Percentiles rank a stretch among this genome's conserved stretches.
Evolutionary conservation across 108 stramenopile genomes (phyloP).

Genomic region (Skeletonema potamos): DNA sequence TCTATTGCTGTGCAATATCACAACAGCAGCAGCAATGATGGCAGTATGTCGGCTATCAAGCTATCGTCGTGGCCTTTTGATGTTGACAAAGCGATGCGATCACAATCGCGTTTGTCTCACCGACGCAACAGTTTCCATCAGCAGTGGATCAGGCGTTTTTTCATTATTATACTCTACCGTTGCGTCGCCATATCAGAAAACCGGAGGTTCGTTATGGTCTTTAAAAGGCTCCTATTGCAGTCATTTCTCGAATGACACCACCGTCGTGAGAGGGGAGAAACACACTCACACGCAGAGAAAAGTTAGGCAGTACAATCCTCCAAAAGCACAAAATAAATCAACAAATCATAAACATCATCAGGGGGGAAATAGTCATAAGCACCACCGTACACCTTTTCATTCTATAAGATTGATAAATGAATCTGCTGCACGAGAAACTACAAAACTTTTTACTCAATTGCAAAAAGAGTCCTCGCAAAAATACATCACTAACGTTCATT

Average conservation of each 20-base stretch:
- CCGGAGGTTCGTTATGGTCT: neutral
- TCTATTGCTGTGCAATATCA: too few species aligned
- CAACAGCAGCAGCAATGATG: too few species aligned
- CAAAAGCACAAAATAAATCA: neutral
- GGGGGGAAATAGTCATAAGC: neutral
- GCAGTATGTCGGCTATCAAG: neutral
- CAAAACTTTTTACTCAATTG: conserved; percentile 1
- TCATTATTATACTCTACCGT: neutral
- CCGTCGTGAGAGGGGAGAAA: neutral
- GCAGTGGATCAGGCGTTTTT: neutral
- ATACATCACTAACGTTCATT: neutral
- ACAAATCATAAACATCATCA: neutral
- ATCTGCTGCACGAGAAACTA: conserved; percentile 6
- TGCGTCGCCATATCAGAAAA: neutral
- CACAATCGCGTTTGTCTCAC: neutral
- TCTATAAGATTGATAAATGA: conserved; percentile 12
- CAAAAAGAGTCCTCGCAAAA: neutral
- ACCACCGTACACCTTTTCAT: neutral
- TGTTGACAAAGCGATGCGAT: neutral
- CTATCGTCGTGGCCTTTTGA: neutral
- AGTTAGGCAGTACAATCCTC: neutral
- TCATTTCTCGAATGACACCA: neutral
- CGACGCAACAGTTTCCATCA: neutral
- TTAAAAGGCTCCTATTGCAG: neutral
- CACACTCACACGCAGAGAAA: neutral